phyloP scores from a whole-genome alignment of 2,329 filamentous ascomycete species.

The Biscogniauxia sp. region DNA sequence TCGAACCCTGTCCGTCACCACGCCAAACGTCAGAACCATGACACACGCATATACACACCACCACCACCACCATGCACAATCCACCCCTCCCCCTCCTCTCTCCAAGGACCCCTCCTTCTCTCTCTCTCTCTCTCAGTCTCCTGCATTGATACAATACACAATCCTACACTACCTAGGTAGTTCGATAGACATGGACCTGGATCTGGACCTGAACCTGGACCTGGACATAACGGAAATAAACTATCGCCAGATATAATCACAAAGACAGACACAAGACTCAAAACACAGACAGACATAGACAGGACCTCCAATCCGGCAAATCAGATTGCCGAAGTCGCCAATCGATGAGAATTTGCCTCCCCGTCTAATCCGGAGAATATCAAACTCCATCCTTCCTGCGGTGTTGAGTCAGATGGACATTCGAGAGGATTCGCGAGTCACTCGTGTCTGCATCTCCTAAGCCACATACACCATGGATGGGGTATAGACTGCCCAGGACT shows the following conservation, averaged over 20 bases:
- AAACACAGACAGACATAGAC: not conserved
- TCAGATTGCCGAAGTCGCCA: constrained; percentile 3
- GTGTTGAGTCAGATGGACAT: not conserved
- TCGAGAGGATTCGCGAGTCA: not conserved
- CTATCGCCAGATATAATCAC: too few species aligned
- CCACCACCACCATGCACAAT: too few species aligned
- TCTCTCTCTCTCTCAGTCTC: too few species aligned
- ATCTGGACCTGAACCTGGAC: not conserved
- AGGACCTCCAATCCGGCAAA: not conserved
- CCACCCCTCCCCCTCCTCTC: too few species aligned
- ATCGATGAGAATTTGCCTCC: not conserved
- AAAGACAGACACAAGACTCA: too few species aligned
- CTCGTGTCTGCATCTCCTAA: not conserved
- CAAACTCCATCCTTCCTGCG: not conserved
- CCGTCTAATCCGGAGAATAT: not conserved
- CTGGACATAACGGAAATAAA: not conserved
- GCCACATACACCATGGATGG: not conserved
- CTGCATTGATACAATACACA: too few species aligned
- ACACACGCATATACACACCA: not conserved
- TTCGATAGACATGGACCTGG: too few species aligned
- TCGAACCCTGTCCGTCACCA: constrained; percentile 3
- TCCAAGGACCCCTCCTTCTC: not conserved
- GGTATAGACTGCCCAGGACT: not conserved
- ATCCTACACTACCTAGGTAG: too few species aligned
- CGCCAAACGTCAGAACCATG: not conserved